Conservation (phyloP, 169 alveolate genomes). For the Condylostoma magnum region DNA sequence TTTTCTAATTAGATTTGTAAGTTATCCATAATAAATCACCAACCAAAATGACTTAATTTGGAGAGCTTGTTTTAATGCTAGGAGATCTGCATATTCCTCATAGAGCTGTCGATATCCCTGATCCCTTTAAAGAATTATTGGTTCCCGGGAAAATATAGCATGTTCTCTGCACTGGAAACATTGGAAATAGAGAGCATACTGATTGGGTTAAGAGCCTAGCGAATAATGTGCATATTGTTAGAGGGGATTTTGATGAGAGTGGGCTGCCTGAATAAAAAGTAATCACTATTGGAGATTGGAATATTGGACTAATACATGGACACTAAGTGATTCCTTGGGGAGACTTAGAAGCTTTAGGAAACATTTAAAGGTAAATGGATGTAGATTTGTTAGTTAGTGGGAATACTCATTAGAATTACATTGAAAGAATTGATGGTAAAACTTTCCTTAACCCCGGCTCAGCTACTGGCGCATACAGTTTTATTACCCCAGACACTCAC, state of each 20-base stretch:
- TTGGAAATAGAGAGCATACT: slow-evolving; percentile 80
- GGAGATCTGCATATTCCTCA: slow-evolving; percentile 93
- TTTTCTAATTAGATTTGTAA: too few relatives aligned
- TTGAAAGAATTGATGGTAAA: slow-evolving; percentile 81
- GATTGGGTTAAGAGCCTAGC: slow-evolving; percentile 89
- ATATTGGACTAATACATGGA: slow-evolving; percentile 93
- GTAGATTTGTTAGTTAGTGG: slow-evolving; percentile 91
- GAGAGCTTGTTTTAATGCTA: slow-evolving; percentile 85
- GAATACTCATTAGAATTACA: slow-evolving; percentile 84
- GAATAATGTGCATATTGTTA: slow-evolving; percentile 84
- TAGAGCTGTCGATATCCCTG: slow-evolving; percentile 88
- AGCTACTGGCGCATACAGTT: slow-evolving; percentile 90
- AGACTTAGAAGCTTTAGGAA: slow-evolving; percentile 84
- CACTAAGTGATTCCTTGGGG: slow-evolving; percentile 94
- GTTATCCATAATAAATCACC: too few relatives aligned
- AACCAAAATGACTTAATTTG: slow-evolving; percentile 28
- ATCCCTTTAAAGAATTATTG: slow-evolving; percentile 87
- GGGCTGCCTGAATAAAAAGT: slow-evolving; percentile 85
- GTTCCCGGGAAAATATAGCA: slow-evolving; percentile 84
- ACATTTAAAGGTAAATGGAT: slow-evolving; percentile 84
- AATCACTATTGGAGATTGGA: slow-evolving; percentile 89
- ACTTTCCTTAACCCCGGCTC: slow-evolving; percentile 92
- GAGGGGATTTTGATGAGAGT: slow-evolving; percentile 90
- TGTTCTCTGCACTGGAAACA: slow-evolving; percentile 85
- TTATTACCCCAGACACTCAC: slow-evolving; percentile 42